Base-by-base conservation (phyloP, 495 filamentous ascomycete genomes). In the Annulohypoxylon moriforme region DNA sequence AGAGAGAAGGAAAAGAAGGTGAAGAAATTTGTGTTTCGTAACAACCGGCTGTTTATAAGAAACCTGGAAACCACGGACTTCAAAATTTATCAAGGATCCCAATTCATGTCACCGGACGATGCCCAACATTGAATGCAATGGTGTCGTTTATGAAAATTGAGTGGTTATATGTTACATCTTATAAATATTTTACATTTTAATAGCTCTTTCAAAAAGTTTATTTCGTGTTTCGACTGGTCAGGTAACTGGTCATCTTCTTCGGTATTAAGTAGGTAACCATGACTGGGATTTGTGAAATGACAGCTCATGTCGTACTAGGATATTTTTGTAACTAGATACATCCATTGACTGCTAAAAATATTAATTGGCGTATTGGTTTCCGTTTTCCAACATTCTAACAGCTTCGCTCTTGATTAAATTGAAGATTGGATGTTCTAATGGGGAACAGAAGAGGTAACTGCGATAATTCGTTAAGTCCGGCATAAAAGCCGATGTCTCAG, bases 401-500 rank as follows among this genome's bases (percentile, higher is more conserved):
- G n/a, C 38, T 16, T 42, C n/a, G 3, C 7, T 42, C 38, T 42
- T 42, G 4, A 16, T 16, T 16, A n/a, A n/a, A 11, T 42, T 42
- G 38, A 16, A 16, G 14, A 42, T 4, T 2, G 6, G 16, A 6
- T 8, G 40, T 44, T 44, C 0, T 18, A 8, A 7, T n/a, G 40
- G 40, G 20, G n/a, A 44, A 18, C 40, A 5, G 40, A 20, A 44
- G n/a, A 6, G 6, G 40, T 20, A 13, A 40, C 22, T 33, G 53
- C 36, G 11, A 13, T 34, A 11, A 31, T 13, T 52, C 50, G 60
- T 85, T 76, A 76, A 76, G 65, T 75, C 75, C 75, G 75, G 63
- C 58, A 33, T 73, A 77, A 77, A 72, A 67, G 66, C 75, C 75
- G 75, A 73, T 29, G 3, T 16, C 34, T 18, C 33, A 34, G 18